Conservation (phyloP, 805 yeast species). For the Suhomyces faveliae region DNA sequence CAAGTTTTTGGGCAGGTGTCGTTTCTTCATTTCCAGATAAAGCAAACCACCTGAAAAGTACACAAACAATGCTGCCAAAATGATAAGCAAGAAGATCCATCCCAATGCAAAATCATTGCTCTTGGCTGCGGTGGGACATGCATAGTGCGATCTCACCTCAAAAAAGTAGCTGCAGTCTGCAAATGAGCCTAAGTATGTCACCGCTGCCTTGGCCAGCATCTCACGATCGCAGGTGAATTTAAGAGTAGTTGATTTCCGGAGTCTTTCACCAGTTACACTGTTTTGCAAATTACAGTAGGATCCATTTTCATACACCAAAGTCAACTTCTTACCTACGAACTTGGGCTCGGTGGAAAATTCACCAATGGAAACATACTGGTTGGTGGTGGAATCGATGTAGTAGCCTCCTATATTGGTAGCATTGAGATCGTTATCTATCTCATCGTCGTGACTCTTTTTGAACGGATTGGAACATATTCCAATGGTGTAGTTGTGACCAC, state of each 20-base stretch:
- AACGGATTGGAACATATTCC: constrained; percentile 49
- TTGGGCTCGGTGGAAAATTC: constrained; percentile 57
- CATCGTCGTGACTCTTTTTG: constrained; percentile 43
- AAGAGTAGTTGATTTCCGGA: constrained; percentile 61
- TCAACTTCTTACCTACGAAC: constrained; percentile 69
- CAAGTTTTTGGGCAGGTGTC: neutral
- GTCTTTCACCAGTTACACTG: constrained; percentile 40
- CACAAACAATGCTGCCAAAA: constrained; percentile 37
- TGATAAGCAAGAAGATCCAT: constrained; percentile 60
- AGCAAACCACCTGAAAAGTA: constrained; percentile 40
- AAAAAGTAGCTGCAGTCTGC: constrained; percentile 81
- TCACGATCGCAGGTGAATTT: constrained; percentile 81
- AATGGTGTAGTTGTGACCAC: constrained; percentile 66
- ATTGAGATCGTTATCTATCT: constrained; percentile 41
- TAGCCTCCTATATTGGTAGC: constrained; percentile 42
- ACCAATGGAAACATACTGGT: constrained; percentile 43
- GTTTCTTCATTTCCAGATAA: constrained; percentile 18
- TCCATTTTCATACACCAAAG: constrained; percentile 70
- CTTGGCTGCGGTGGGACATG: constrained; percentile 77
- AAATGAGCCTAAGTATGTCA: constrained; percentile 66
- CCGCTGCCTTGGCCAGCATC: constrained; percentile 58
- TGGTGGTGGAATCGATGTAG: constrained; percentile 39
- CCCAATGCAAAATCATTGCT: constrained; percentile 63
- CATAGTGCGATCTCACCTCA: constrained; percentile 81
- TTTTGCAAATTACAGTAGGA: constrained; percentile 50